Evolutionary conservation across 768 basidiomycete species (phyloP), one percentile per base, ranked within the genome.

Genomic region (Phylloporus sp.): DNA sequence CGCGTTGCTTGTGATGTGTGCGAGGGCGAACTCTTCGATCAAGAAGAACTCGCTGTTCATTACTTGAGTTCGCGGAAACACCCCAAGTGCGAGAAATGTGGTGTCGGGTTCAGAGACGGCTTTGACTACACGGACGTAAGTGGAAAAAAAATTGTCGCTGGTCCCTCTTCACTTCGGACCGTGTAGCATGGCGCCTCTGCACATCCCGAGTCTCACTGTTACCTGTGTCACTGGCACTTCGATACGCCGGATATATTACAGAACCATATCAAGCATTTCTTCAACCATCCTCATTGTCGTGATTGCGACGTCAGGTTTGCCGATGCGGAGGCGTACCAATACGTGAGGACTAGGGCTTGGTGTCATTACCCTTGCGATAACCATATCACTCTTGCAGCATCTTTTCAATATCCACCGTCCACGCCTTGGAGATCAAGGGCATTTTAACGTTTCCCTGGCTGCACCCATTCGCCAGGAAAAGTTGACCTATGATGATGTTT

Each of bases 251-350:
- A 72, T 22, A 58, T 65, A 18, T 53, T 76, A 23, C 66, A 72
- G 40, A 65, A 64, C 27, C 79, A 80, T 53, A 76, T 73, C 57
- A 63, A 53, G 18, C 65, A 67, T 11, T 78, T 79, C 16, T 62
- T 67, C 22, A 62, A 56, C 16, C 80, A 80, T 60, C 76, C 80
- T 3, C 73, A 72, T 47, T 80, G 80, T 49, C 53, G 61, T 23
- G 58, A 64, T 27, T 80, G 79, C 46, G 58, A 64, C n/a, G 45
- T 70, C 40, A 74, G 76, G 27, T 79, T 78, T 50, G 54, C 64
- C 40, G 73, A 76, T 50, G 61, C 69, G 23, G 66, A 66, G 39
- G 65, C 66, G 2, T 68, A 72, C 52, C 63, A 70, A 52, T 58
- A 70, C 43, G 78, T 78, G 51, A 49, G 70, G 24, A 32, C 45